Base-by-base conservation (phyloP, 75 land plant species). In the Selaginella moellendorffii region DNA sequence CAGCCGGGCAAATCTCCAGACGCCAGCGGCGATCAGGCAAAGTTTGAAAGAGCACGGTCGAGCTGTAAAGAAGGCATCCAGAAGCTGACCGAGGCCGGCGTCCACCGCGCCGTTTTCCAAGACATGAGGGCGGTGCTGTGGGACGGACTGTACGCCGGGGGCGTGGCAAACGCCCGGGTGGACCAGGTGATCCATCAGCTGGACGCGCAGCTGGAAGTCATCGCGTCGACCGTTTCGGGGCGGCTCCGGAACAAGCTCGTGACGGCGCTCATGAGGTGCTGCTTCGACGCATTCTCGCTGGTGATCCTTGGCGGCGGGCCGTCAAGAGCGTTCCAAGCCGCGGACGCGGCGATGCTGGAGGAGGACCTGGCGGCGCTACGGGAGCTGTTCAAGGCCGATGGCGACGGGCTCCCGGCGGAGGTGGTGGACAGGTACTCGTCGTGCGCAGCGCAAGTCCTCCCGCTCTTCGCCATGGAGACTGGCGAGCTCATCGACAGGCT, bases 301-400 rank as follows among this genome's bases (percentile, higher is more conserved):
- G 97, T 92, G 54, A 74, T 92, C 63, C 76, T 92, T 24, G 89
- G 83, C 26, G 97, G 97, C 27, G 97, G 97, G 9, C 96, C 97
- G 19, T 76, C 76, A 22, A 85, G 97, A 29, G 74, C 77, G 20
- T 92, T 88, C 66, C 60, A 71, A 29, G 64, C 51, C 21, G 74
- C 70, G 19, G 97, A 92, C 68, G 84, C 83, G 31, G 83, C 78
- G 36, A 76, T 88, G 63, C 69, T 92, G 20, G 86, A 92, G 65
- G 87, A 88, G 30, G 97, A 92, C 67, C 83, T 92, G 65, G 72
- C 63, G 31, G 29, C 77, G 12, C 69, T 92, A 18, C 88, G 83
- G 65, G 83, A 83, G 54, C 72, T 88, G 19, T 92, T 79, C 62
- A 65, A 80, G 70, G 84, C 86, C 24, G 88, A 87, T 69, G 97